These are phyloP conservation scores for Botrytis paeoniae DNA, from an alignment of 2,329 filamentous ascomycete species.

Conservation along the genomic window DNA sequence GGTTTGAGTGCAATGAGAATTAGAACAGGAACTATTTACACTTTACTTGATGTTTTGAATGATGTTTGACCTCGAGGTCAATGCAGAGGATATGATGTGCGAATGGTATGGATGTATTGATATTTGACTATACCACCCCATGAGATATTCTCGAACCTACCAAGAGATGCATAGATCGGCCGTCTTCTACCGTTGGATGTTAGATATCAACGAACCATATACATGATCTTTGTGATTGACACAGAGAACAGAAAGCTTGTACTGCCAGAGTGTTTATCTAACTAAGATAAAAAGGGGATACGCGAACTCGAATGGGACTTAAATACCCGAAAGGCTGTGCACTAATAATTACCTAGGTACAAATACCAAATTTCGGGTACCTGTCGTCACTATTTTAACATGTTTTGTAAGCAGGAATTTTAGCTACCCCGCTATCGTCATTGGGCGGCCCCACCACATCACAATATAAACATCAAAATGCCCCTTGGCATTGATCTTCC, in stretches of 20 bases:
- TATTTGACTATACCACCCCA: neutral
- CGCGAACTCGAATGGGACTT: neutral
- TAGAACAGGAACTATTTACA: neutral
- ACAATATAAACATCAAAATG: neutral
- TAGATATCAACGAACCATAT: neutral
- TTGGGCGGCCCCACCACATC: slow-evolving; percentile 8
- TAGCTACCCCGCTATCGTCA: slow-evolving; percentile 25
- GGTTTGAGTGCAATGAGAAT: neutral
- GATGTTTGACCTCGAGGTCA: neutral
- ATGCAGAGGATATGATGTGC: neutral
- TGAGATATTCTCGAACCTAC: neutral
- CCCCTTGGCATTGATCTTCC: neutral
- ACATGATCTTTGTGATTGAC: neutral
- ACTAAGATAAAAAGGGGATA: neutral
- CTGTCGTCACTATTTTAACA: neutral
- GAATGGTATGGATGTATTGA: neutral
- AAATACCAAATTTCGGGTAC: neutral
- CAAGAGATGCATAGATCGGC: neutral
- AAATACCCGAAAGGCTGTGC: neutral
- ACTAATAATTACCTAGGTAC: neutral
- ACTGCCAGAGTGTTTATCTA: neutral
- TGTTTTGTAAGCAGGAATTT: slow-evolving; percentile 19
- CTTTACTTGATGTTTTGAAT: neutral
- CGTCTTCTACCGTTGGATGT: neutral
- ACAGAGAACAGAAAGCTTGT: neutral